Conservation (phyloP, 345 rosid genomes). For the Adansonia digitata region DNA sequence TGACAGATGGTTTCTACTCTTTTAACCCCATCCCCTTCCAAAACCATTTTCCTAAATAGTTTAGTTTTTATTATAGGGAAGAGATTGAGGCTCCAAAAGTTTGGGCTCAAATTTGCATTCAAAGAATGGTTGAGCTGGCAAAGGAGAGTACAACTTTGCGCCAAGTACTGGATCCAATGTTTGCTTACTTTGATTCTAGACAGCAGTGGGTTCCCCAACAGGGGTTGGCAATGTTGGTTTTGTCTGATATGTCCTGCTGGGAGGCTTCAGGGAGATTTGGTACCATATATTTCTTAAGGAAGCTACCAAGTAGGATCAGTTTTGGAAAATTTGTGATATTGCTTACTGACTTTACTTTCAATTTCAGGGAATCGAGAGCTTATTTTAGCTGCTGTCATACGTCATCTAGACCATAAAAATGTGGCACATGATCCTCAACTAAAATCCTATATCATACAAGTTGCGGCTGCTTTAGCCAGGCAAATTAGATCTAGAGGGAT, state of each 20-base stretch:
- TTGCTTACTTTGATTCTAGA: constrained; percentile 64
- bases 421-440: constrained; percentile 71
- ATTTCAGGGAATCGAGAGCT: constrained; percentile 68
- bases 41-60: neutral
- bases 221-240: constrained; percentile 64
- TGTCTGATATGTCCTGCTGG: constrained; percentile 75
- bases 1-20: neutral
- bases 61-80: constrained; percentile 45
- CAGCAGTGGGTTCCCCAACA: constrained; percentile 72
- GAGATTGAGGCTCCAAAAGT: constrained; percentile 80
- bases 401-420: constrained; percentile 90
- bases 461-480: constrained; percentile 71
- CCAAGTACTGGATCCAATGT: constrained; percentile 74
- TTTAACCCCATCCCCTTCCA: neutral
- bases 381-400: constrained; percentile 71
- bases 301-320: neutral
- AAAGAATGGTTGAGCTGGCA: constrained; percentile 85
- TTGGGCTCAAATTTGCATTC: constrained; percentile 94
- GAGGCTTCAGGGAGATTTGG: constrained; percentile 56
- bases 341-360: constrained; percentile 18
- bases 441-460: constrained; percentile 61
- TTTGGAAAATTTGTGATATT: neutral
- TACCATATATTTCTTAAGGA: neutral
- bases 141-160: constrained; percentile 86
- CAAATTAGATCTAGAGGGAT: constrained; percentile 61